A percentile compares a stretch with the other conserved stretches of the same genome.
phyloP scores from a whole-genome alignment of 2,329 filamentous ascomycete genomes.

The Trichoderma koningiopsis region DNA sequence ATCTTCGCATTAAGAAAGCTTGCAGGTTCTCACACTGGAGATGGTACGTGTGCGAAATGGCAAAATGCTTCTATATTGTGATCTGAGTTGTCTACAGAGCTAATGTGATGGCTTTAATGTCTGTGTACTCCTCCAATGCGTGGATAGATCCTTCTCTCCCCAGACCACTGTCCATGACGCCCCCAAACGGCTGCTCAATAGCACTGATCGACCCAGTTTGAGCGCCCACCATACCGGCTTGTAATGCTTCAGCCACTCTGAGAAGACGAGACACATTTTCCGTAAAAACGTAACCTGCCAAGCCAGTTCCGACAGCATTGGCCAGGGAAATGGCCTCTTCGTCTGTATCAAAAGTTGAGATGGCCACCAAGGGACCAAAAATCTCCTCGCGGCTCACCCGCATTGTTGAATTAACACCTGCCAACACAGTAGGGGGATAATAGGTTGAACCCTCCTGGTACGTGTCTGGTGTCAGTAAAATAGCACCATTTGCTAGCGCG shows the following conservation, averaged over 20 bases:
- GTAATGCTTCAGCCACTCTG: slow-evolving; percentile 53
- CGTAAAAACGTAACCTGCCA: slow-evolving; percentile 75
- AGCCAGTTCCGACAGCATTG: slow-evolving; percentile 68
- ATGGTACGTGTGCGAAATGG: too few species aligned
- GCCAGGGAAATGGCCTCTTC: slow-evolving; percentile 70
- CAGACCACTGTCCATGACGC: slow-evolving; percentile 4
- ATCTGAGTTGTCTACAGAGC: too few species aligned
- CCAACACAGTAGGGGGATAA: slow-evolving; percentile 72
- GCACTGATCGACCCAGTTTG: slow-evolving; percentile 53
- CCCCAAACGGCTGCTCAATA: slow-evolving; percentile 16
- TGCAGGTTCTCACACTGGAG: too few species aligned
- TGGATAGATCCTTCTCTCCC: not conserved
- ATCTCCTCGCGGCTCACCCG: slow-evolving; percentile 69
- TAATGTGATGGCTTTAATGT: not conserved
- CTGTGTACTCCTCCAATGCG: not conserved
- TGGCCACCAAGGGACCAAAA: slow-evolving; percentile 71
- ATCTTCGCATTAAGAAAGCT: too few species aligned
- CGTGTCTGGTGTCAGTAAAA: slow-evolving; percentile 60
- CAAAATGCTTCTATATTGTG: too few species aligned
- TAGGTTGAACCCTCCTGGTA: slow-evolving; percentile 55
- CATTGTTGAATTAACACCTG: slow-evolving; percentile 64
- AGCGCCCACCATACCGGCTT: slow-evolving; percentile 68
- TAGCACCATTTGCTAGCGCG: slow-evolving; percentile 63
- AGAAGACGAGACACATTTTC: slow-evolving; percentile 43
- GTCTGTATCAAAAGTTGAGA: slow-evolving; percentile 72